These are phyloP conservation scores for Sistotremastrum niveocremeum DNA, from an alignment of 768 basidiomycete species.

Conservation along the genomic window DNA sequence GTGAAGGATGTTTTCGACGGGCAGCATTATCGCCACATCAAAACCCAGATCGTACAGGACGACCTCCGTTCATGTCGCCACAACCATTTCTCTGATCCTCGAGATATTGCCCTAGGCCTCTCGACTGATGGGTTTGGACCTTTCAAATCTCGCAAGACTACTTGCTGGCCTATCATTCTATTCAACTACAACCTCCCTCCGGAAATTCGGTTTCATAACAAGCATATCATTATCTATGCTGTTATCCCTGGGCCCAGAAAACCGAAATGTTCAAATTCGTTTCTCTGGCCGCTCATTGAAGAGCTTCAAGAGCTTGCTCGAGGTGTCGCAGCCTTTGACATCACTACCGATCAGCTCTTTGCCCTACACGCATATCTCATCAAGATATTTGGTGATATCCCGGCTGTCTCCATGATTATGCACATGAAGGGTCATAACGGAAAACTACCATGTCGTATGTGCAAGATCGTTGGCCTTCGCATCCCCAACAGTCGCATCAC, in stretches of 20 bases:
- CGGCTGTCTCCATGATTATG: slow-evolving; percentile 14
- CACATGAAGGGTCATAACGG: slow-evolving; percentile 18
- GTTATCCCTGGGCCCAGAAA: slow-evolving; percentile 17
- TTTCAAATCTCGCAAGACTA: slow-evolving; percentile 1
- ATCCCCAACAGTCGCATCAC: not conserved
- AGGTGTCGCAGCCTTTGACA: slow-evolving; percentile 12
- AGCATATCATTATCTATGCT: slow-evolving; percentile 12
- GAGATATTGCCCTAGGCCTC: slow-evolving; percentile 28
- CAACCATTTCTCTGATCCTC: slow-evolving; percentile 23
- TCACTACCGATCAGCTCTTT: slow-evolving; percentile 5
- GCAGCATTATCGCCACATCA: slow-evolving; percentile 4
- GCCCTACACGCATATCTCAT: slow-evolving; percentile 13
- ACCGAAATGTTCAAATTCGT: slow-evolving; percentile 17
- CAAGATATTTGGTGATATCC: slow-evolving; percentile 14
- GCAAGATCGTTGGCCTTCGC: slow-evolving; percentile 12
- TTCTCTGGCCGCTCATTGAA: slow-evolving; percentile 14
- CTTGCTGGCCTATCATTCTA: slow-evolving; percentile 8
- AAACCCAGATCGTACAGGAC: no score
- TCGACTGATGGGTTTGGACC: slow-evolving; percentile 1
- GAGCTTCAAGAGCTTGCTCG: slow-evolving; percentile 12
- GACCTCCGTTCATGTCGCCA: no score
- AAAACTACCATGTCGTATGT: slow-evolving; percentile 12
- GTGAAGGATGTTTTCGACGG: slow-evolving; percentile 13
- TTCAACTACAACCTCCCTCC: slow-evolving; percentile 11
- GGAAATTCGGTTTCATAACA: slow-evolving; percentile 9